Base-by-base conservation (phyloP, 208 protist genomes). In the Angomonas ambiguus region DNA sequence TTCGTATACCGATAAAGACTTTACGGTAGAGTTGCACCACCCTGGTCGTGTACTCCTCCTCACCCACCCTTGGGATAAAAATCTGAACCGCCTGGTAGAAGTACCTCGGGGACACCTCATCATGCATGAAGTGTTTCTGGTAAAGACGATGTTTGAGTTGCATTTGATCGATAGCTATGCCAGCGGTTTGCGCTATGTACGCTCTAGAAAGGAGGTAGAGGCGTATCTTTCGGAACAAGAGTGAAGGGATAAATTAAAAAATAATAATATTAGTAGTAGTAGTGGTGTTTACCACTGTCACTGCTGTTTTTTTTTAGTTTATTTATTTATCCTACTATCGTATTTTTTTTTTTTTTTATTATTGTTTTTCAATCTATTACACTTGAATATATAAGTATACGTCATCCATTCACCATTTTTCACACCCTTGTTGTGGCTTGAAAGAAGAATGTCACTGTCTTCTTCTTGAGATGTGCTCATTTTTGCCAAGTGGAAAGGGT, bases 81-180 rank as follows among this genome's bases (percentile, higher is more conserved):
- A 51, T 41, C 35, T 13, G 35, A 41, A 41, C 13, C 35, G 35
- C 5, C 35, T 41, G 8, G 35, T 41, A 41, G 35, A 41, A 13
- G 35, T 41, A 41, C 35, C 35, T 18, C 5, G 35, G 13, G 35
- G 35, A 41, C 35, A 41, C 13, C 5, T 41, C 13, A 41, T 41
- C 5, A 5, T 41, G 13, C 35, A 41, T 13, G 8, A 41, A 41
- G 13, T 41, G 35, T 41, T 41, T 13, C 13, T 41, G 35, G 5
- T 41, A 41, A 41, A 41, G 35, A 41, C 5, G 5, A 41, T 41
- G 35, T 5, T 41, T 18, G 35, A 41, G 8, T 13, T 41, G 35
- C 35, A 41, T 13, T 41, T 41, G 35, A 41, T 82, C 58, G 80
- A 86, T 45, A 65, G 51, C 38, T 85, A 85, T 71, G 60, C 67